These are phyloP conservation scores for Cicer cuneatum DNA, from an alignment of 306 rosid species.

Conservation along the genomic window DNA sequence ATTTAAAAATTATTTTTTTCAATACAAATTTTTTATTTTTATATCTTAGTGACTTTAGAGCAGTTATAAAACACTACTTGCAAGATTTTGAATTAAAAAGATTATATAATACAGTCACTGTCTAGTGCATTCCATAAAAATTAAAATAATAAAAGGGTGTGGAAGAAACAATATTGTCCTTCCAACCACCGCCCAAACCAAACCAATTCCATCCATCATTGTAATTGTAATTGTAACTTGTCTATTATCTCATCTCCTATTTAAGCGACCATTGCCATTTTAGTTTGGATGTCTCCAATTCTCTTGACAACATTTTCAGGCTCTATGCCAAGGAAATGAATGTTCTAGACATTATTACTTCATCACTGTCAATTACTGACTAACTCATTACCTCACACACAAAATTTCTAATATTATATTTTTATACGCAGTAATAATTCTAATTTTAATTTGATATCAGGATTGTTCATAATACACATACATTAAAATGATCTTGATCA, in stretches of 20 bases:
- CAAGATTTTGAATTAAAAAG: too few relatives aligned
- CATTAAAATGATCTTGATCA: too few relatives aligned
- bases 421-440: too few relatives aligned
- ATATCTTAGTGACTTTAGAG: too few relatives aligned
- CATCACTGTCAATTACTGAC: too few relatives aligned
- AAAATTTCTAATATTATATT: too few relatives aligned
- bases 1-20: too few relatives aligned
- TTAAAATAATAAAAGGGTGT: slow-evolving; percentile 55
- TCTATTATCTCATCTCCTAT: slow-evolving; percentile 40
- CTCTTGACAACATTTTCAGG: slow-evolving; percentile 50
- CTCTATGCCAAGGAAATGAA: slow-evolving; percentile 47
- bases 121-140: slow-evolving; percentile 46
- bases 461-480: too few relatives aligned
- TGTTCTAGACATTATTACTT: background rate
- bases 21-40: too few relatives aligned
- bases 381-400: too few relatives aligned
- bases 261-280: slow-evolving; percentile 47
- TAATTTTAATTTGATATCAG: too few relatives aligned
- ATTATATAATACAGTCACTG: background rate
- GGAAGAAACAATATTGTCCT: slow-evolving; percentile 59
- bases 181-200: slow-evolving; percentile 75
- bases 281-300: slow-evolving; percentile 66
- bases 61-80: too few relatives aligned
- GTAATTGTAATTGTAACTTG: slow-evolving; percentile 12
- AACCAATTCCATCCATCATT: slow-evolving; percentile 18